Evolutionary conservation across 2,329 filamentous ascomycete genomes (phyloP).

Genomic region (Zelopaecilomyces penicillatus): DNA sequence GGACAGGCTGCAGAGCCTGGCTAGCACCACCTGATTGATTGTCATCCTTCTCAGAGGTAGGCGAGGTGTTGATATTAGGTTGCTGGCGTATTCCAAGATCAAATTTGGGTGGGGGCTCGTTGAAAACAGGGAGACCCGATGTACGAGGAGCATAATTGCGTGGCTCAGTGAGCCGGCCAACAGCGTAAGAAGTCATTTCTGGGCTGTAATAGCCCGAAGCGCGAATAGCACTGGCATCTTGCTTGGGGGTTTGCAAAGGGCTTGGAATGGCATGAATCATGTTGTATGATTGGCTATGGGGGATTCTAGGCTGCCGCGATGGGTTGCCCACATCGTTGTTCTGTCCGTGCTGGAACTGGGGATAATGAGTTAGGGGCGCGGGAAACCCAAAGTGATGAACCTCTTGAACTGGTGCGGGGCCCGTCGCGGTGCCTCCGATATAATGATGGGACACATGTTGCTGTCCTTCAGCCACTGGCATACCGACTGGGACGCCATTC

Average conservation of each 20-base stretch:
- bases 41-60: neutral
- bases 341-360: too few species aligned
- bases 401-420: neutral
- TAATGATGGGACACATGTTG: neutral
- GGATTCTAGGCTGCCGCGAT: conserved; percentile 1
- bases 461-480: neutral
- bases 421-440: neutral
- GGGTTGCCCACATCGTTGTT: too few species aligned
- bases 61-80: neutral
- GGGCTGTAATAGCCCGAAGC: conserved; percentile 7
- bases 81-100: conserved; percentile 11
- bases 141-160: conserved; percentile 33
- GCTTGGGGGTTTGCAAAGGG: neutral
- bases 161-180: conserved; percentile 28
- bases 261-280: conserved; percentile 4
- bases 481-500: conserved; percentile 8
- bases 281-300: conserved; percentile 11
- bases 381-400: too few species aligned
- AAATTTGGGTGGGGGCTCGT: conserved; percentile 31
- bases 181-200: neutral
- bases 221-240: neutral
- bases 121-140: conserved; percentile 13
- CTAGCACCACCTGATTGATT: too few species aligned
- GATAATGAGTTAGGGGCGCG: too few species aligned
- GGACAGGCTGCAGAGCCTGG: too few species aligned